Evolutionary conservation across 331 rosid species (phyloP).

Genomic region (Rhamnella rubrinervis): DNA sequence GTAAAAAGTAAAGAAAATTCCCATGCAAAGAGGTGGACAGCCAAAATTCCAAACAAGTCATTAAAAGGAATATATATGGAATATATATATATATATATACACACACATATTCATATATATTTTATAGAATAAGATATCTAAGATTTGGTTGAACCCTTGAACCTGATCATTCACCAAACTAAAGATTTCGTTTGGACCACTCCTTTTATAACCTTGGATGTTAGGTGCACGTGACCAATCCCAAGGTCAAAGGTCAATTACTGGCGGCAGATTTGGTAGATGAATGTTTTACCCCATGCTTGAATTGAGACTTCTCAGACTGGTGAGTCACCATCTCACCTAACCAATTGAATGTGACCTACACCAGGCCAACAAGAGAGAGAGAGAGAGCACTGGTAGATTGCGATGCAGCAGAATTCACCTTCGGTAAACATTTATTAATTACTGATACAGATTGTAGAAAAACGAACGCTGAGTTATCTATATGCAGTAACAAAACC

Average conservation of each 20-base stretch:
- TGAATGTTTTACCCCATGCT: too few species aligned
- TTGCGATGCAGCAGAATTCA: not conserved
- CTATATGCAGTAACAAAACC: not conserved
- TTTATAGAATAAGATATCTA: too few species aligned
- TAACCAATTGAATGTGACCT: not conserved
- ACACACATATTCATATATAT: too few species aligned
- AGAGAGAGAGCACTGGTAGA: not conserved
- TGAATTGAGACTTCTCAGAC: too few species aligned
- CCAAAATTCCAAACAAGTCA: too few species aligned
- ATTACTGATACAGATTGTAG: constrained; percentile 13
- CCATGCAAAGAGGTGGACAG: not conserved
- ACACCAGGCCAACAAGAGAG: not conserved
- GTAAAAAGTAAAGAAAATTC: too few species aligned
- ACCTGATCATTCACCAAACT: not conserved
- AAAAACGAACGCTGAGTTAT: constrained; percentile 24
- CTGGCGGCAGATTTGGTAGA: not conserved
- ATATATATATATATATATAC: too few species aligned
- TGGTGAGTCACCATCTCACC: not conserved
- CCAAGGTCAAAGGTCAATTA: not conserved
- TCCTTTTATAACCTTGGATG: not conserved
- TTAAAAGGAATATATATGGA: too few species aligned
- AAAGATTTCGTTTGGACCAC: not conserved
- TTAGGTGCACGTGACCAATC: not conserved
- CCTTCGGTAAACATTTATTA: constrained; percentile 22
- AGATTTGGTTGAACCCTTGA: too few species aligned